Conservation (phyloP, 805 yeast genomes). For the Debaryomyces maramus region DNA sequence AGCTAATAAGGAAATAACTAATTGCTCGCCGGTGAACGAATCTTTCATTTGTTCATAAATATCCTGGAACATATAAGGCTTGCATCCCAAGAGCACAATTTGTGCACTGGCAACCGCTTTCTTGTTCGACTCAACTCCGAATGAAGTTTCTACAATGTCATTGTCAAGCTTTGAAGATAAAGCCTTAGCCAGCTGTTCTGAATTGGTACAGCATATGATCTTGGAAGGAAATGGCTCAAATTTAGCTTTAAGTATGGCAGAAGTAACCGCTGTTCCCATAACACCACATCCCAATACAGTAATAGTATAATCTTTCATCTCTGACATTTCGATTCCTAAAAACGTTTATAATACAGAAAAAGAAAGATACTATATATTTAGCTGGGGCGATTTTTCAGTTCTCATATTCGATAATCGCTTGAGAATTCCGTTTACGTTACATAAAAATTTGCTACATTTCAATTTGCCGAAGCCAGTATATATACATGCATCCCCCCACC, state of each 20-base stretch:
- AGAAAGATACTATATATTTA: constrained; percentile 3
- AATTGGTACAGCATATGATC: constrained; percentile 77
- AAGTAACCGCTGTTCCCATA: constrained; percentile 90
- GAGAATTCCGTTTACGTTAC: background rate
- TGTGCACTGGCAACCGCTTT: constrained; percentile 64
- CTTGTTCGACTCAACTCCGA: constrained; percentile 44
- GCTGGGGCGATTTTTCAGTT: constrained; percentile 4
- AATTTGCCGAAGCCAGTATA: too few species aligned
- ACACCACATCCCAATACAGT: constrained; percentile 91
- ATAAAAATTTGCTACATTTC: too few species aligned
- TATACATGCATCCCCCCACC: too few species aligned
- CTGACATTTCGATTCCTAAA: background rate
- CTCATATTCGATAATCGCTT: constrained; percentile 7
- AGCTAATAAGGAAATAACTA: constrained; percentile 82
- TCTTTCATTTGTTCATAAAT: constrained; percentile 54
- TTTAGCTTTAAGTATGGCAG: constrained; percentile 62
- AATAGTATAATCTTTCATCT: constrained; percentile 51
- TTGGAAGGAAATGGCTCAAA: constrained; percentile 61
- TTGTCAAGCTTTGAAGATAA: constrained; percentile 45
- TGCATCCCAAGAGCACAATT: constrained; percentile 79
- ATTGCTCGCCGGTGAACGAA: constrained; percentile 49
- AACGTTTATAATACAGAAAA: background rate
- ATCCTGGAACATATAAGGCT: constrained; percentile 75
- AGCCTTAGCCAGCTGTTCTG: constrained; percentile 35
- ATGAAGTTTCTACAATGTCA: constrained; percentile 51